Evolutionary conservation across 805 yeast species (phyloP), one percentile per base, ranked within the genome.

Genomic region (Candida easanensis): DNA sequence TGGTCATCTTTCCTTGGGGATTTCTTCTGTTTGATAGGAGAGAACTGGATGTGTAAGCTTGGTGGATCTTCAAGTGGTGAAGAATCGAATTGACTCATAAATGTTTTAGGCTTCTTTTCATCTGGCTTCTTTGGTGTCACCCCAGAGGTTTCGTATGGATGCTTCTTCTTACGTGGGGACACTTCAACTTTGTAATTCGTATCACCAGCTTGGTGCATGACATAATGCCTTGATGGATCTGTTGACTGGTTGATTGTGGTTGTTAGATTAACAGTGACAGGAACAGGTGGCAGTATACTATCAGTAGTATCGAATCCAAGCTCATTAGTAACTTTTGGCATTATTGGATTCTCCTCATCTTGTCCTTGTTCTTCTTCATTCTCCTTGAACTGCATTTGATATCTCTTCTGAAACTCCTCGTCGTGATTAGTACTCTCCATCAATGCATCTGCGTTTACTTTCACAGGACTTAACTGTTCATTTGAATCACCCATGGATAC

Each of bases 51-150:
- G 34, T 56, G 39, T n/a, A 59, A 34, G 34, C 51, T 48, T 14
- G 63, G 63, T 4, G 61, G 47, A 32, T 56, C 58, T 10, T 57
- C 62, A 41, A 55, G 55, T 5, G 63, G 61, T 3, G 62, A 57
- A 1, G 63, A 59, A 23, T 57, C 63, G 39, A 46, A 59, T 33
- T 42, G 44, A 25, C 53, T 50, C 9, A 54, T 57, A 48, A 53
- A 50, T 42, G 53, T 42, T 0, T 60, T 59, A n/a, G 61, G 44
- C 43, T 50, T 58, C 42, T 53, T 57, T 1, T 40, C 18, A 3
- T 38, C 42, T 6, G 34, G 51, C 23, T 45, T 48, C 11, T 45
- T 48, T 19, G 63, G 61, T 2, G 63, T 57, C 7, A 50, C 48
- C 5, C 56, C 61, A 1, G 48, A 48, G 4, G 55, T 42, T 14